A percentile compares a stretch with the other conserved stretches of the same genome.
phyloP scores from a whole-genome alignment of 202 grass and related monocot genomes.

The Carex sylvatica region DNA sequence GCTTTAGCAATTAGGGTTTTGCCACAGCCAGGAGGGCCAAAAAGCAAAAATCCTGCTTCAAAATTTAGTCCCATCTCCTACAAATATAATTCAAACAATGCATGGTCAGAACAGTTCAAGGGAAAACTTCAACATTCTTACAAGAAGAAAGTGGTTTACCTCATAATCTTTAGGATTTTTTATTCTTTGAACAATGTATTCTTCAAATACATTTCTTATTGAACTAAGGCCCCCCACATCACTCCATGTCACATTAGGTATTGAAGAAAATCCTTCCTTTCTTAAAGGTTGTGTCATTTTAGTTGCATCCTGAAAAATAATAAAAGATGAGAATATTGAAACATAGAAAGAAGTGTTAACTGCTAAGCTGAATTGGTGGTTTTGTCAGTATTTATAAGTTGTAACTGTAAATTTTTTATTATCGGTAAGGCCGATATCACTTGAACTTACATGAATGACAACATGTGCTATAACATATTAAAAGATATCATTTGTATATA shows the following conservation, averaged over 20 bases:
- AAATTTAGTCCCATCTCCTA: constrained; percentile 70
- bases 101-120: neutral
- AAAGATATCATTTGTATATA: neutral
- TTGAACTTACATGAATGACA: too few species aligned
- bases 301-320: too few species aligned
- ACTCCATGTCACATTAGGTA: too few species aligned
- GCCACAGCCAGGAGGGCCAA: constrained; percentile 88
- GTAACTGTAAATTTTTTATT: neutral
- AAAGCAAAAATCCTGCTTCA: constrained; percentile 79
- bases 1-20: constrained; percentile 99
- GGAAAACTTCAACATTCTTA: neutral
- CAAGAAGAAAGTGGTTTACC: neutral
- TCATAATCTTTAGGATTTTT: too few species aligned
- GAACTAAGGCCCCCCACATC: too few species aligned
- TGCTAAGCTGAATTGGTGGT: neutral
- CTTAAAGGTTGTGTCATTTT: too few species aligned
- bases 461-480: neutral
- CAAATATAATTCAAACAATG: neutral
- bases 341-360: too few species aligned
- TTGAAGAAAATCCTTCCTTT: too few species aligned
- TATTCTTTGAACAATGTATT: too few species aligned
- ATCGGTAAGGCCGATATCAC: too few species aligned
- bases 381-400: neutral
- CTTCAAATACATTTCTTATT: too few species aligned
- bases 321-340: too few species aligned